Evolutionary conservation across 2,329 filamentous ascomycete species (phyloP).

Genomic region (Paraphoma chrysanthemicola): DNA sequence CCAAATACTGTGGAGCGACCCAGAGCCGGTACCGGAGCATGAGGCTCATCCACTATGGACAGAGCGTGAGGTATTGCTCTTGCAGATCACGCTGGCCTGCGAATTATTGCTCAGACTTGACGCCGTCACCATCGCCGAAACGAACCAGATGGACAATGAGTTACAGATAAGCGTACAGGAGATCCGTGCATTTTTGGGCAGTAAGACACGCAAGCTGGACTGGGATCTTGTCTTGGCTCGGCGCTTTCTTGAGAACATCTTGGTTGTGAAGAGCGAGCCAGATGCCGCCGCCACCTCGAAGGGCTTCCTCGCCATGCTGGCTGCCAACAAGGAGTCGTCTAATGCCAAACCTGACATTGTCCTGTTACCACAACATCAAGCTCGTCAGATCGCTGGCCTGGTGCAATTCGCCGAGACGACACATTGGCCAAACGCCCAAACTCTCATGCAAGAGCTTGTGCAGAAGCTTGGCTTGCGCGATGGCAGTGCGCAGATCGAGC

Average conservation of each 20-base stretch:
- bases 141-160: constrained; percentile 45
- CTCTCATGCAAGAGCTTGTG: constrained; percentile 46
- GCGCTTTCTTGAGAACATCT: constrained; percentile 61
- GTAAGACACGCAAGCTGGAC: constrained; percentile 60
- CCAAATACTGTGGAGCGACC: constrained; percentile 71
- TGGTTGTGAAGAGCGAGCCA: constrained; percentile 41
- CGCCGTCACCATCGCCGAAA: constrained; percentile 48
- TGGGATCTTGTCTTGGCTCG: constrained; percentile 64
- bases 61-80: constrained; percentile 61
- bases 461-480: constrained; percentile 42
- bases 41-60: constrained; percentile 33
- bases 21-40: constrained; percentile 28
- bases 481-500: constrained; percentile 15
- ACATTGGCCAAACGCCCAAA: constrained; percentile 56
- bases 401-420: constrained; percentile 59
- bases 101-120: constrained; percentile 63
- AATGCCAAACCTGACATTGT: constrained; percentile 33
- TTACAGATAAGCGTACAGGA: constrained; percentile 53
- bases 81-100: constrained; percentile 62
- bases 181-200: constrained; percentile 53
- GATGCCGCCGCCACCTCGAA: constrained; percentile 21
- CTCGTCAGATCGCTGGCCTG: constrained; percentile 57
- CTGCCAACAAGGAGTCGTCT: constrained; percentile 25
- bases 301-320: constrained; percentile 39
- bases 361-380: constrained; percentile 44